phyloP scores from a whole-genome alignment of 2,329 filamentous ascomycete genomes.

The Clonostachys sp. region DNA sequence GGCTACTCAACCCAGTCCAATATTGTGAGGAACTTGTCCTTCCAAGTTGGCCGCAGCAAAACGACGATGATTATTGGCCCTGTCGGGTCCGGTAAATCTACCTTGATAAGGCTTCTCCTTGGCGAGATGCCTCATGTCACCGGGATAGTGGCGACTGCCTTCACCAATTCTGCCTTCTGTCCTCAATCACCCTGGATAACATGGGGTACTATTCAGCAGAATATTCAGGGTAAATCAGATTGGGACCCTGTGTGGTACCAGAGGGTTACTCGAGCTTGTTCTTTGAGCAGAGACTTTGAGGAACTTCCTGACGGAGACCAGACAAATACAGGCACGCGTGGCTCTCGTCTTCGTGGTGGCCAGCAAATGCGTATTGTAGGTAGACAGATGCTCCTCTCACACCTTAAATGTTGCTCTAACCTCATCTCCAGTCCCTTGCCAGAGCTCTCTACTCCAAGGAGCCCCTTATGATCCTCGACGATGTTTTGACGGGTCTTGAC shows the following conservation, averaged over 20 bases:
- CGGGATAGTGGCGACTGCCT: conserved; percentile 5
- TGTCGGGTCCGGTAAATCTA: conserved; percentile 10
- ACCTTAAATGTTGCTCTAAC: no score
- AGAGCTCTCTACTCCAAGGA: conserved; percentile 19
- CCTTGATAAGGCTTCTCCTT: conserved; percentile 8
- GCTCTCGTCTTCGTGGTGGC: conserved; percentile 35
- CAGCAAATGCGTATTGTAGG: conserved; percentile 34
- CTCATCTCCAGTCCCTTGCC: conserved; percentile 9
- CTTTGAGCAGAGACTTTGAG: conserved; percentile 22
- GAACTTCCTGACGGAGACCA: conserved; percentile 21
- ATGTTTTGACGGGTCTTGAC: conserved; percentile 24
- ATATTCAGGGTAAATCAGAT: conserved; percentile 13
- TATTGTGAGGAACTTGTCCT: no score
- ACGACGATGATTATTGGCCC: conserved; percentile 1
- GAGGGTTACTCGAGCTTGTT: conserved; percentile 22
- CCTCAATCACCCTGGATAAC: conserved; percentile 8
- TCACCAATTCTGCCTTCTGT: conserved; percentile 6
- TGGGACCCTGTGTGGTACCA: conserved; percentile 19
- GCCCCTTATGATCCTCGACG: conserved; percentile 16
- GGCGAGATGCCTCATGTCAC: conserved; percentile 7
- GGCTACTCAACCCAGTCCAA: no score
- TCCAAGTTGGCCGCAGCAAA: no score
- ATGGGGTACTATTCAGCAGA: conserved; percentile 13
- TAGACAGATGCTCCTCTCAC: background rate
- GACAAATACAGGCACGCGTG: conserved; percentile 31